Evolutionary conservation across 352 stramenopile species (phyloP).

Genomic region (Phytophthora syringae): DNA sequence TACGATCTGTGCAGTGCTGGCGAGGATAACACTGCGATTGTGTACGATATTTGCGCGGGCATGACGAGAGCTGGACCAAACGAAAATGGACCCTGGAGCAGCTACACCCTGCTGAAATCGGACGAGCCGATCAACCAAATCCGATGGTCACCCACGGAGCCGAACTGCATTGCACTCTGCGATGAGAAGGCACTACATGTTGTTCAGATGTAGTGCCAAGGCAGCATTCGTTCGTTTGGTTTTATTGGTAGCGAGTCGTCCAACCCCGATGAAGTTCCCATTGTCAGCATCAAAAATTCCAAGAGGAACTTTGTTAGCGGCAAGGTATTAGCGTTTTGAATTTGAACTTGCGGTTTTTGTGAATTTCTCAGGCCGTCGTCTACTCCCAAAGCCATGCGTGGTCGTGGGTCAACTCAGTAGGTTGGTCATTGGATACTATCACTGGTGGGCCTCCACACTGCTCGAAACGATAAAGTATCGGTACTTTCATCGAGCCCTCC

Average conservation of each 20-base stretch:
- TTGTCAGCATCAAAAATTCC: too few relatives aligned
- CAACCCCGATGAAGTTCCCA: too few relatives aligned
- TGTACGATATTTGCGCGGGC: constrained; percentile 92
- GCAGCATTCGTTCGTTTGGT: neutral
- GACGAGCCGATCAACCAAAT: constrained; percentile 83
- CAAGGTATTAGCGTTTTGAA: too few relatives aligned
- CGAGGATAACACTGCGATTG: constrained; percentile 95
- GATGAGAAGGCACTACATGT: constrained; percentile 97
- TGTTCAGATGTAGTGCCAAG: constrained; percentile 65
- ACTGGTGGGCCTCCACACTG: constrained; percentile 12
- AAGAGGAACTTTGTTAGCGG: too few relatives aligned
- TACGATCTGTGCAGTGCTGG: constrained; percentile 96
- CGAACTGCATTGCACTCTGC: constrained; percentile 96
- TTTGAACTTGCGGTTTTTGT: too few relatives aligned
- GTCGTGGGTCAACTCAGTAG: constrained; percentile 18
- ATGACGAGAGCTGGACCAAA: constrained; percentile 38
- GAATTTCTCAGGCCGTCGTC: too few relatives aligned
- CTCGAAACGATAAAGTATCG: constrained; percentile 7
- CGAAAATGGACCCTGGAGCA: constrained; percentile 37
- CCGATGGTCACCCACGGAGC: constrained; percentile 92
- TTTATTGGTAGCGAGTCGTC: neutral
- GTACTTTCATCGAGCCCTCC: neutral
- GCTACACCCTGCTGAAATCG: constrained; percentile 67
- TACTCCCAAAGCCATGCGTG: too few relatives aligned
- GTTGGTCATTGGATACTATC: neutral